These are phyloP conservation scores for Diaporthe sp. DNA, from an alignment of 2,329 filamentous ascomycete genomes.

Conservation along the genomic window DNA sequence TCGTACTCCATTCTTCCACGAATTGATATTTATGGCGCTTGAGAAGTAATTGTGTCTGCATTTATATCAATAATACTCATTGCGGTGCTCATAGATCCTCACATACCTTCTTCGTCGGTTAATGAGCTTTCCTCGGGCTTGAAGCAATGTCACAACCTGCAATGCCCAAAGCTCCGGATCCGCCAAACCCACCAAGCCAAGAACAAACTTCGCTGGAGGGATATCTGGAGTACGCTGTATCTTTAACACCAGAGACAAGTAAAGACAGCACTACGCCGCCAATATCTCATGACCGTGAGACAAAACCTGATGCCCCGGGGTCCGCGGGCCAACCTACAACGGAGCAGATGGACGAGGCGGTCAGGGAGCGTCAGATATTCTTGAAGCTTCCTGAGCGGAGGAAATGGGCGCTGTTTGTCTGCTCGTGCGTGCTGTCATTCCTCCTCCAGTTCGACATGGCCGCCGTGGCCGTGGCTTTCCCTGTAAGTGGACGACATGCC, in stretches of 20 bases:
- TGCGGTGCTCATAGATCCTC: too few relatives aligned
- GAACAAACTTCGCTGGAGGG: neutral
- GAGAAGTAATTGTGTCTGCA: neutral
- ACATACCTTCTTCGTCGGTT: neutral
- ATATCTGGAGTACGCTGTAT: neutral
- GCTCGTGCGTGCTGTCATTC: constrained; percentile 45
- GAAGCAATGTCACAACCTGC: neutral
- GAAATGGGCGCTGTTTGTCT: constrained; percentile 43
- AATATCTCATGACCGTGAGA: neutral
- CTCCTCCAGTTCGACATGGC: constrained; percentile 45
- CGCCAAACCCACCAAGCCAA: neutral
- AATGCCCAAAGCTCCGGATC: too few relatives aligned
- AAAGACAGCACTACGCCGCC: neutral
- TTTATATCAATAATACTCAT: neutral
- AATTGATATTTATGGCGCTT: too few relatives aligned
- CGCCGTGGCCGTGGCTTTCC: constrained; percentile 44
- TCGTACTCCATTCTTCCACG: neutral
- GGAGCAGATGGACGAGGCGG: too few relatives aligned
- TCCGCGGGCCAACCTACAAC: neutral
- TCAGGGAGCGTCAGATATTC: neutral
- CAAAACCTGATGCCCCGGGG: neutral
- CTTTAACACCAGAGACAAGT: neutral
- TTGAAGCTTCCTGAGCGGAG: constrained; percentile 31
- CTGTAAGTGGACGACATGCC: constrained; percentile 36
- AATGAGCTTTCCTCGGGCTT: neutral